phyloP scores from a whole-genome alignment of 805 yeast species.

The Pichia cephalocereana region DNA sequence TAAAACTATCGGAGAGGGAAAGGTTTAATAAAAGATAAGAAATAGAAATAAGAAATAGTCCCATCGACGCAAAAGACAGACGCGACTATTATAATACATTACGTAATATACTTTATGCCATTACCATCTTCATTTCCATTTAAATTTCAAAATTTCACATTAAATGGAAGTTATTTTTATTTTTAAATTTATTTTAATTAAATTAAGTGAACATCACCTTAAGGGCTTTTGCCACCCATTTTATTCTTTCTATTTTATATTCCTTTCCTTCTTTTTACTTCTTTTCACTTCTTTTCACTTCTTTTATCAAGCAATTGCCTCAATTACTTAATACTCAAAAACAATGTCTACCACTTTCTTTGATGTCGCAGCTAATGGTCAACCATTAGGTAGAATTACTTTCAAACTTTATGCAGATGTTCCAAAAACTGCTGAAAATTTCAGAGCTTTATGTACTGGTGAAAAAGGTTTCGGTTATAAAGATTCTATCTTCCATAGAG shows the following conservation, averaged over 20 bases:
- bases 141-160: too few species aligned
- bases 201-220: too few species aligned
- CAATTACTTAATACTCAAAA: background rate
- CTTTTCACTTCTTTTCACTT: background rate
- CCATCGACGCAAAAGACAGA: too few species aligned
- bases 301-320: background rate
- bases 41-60: too few species aligned
- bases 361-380: conserved; percentile 33
- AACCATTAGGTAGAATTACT: conserved; percentile 46
- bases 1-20: too few species aligned
- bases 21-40: too few species aligned
- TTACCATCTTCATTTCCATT: too few species aligned
- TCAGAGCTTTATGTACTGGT: conserved; percentile 79
- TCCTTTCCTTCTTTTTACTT: background rate
- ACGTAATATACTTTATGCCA: too few species aligned
- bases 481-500: conserved; percentile 89
- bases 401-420: conserved; percentile 88
- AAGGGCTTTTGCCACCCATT: background rate
- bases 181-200: too few species aligned
- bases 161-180: too few species aligned
- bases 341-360: conserved; percentile 33
- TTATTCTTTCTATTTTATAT: background rate
- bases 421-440: conserved; percentile 76
- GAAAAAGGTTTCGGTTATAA: conserved; percentile 92
- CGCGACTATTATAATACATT: too few species aligned